These are phyloP conservation scores for Melampsora americana DNA, from an alignment of 1,284 basidiomycete species.

Conservation along the genomic window DNA sequence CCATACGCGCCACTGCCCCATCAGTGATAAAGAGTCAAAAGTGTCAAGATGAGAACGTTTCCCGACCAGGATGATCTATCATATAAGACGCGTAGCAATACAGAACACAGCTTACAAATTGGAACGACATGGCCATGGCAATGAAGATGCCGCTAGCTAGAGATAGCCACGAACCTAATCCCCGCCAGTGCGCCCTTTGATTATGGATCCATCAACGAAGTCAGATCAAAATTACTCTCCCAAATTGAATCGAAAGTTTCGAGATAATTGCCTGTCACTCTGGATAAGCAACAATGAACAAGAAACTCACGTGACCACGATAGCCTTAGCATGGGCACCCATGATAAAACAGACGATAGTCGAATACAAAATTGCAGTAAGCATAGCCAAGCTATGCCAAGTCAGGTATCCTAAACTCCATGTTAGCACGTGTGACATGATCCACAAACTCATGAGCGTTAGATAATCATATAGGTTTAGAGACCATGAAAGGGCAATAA, in stretches of 20 bases:
- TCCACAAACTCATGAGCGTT: not conserved
- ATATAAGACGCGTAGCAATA: not conserved
- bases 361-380: not conserved
- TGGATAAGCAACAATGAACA: not conserved
- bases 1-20: not conserved
- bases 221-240: not conserved
- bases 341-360: not conserved
- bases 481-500: not conserved
- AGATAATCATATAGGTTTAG: not conserved
- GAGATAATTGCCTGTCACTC: not conserved
- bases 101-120: not conserved
- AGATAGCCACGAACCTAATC: not conserved
- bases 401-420: not conserved
- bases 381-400: not conserved
- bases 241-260: not conserved
- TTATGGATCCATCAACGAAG: not conserved
- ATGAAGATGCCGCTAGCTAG: not conserved
- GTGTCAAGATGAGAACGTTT: not conserved
- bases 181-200: not conserved
- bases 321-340: not conserved
- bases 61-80: not conserved
- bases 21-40: too few relatives aligned
- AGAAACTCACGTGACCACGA: not conserved
- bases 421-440: not conserved
- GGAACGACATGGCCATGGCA: not conserved